Evolutionary conservation across 495 filamentous ascomycete species (phyloP), one percentile per base, ranked within the genome.

Genomic region (Penicillium atrosanguineum): DNA sequence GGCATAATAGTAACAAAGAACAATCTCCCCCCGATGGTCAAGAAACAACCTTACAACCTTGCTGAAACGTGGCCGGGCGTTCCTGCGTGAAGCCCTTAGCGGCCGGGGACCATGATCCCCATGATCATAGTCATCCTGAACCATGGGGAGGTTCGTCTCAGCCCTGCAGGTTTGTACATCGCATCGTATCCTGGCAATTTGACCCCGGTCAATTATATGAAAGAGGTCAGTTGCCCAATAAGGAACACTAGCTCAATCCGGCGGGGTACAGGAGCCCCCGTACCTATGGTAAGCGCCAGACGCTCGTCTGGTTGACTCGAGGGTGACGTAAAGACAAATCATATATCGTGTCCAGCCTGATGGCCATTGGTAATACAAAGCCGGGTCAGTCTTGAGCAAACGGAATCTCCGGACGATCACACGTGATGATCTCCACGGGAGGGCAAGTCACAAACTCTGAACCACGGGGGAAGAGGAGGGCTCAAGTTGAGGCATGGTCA

Each of bases 41-140:
- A 37, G 39, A 49, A 58, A 46, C 5, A 5, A 23, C 23, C 23
- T 23, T 23, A 23, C 23, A 23, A 23, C 23, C 23, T 23, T 23
- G 23, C 23, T 23, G 5, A 2, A 61, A 52, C 53, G 51, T 63
- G 54, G 60, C 34, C 31, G 36, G 53, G 40, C 36, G 67, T 68
- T 65, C 62, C 63, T 71, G 67, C 62, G 59, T 45, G 47, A 61
- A 48, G 49, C 50, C 40, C 56, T 53, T 9, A n/a, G 23, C 23
- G 23, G 4, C 31, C 31, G 19, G 39, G 42, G 49, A 31, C 46
- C 50, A 46, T 7, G 2, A 36, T n/a, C 34, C 26, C 38, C 38
- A 48, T 21, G 31, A 36, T 45, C 26, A 31, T 14, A 7, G 23
- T 34, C 39, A 19, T 52, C 21, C 38, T n/a, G 11, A 39, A 16